Evolutionary conservation across 305 asterid genomes (phyloP), one percentile per base, ranked within the genome.

Genomic region (Solanum hybrid): DNA sequence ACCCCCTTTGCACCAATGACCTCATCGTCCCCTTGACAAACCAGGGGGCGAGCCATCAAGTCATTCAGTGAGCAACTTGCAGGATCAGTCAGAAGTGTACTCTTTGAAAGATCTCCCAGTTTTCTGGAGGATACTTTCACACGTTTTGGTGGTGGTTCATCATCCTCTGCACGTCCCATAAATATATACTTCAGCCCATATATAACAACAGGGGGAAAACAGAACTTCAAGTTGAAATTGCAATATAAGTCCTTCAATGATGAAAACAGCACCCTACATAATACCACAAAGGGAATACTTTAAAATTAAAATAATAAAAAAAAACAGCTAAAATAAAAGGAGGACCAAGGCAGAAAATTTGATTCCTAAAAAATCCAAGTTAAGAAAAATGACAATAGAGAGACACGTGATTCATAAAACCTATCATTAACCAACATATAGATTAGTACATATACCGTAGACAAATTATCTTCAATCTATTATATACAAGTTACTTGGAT

Each of bases 1-100:
- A 92, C 91, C 77, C 92, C 91, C 88, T 90, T 92, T 31, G 88
- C 40, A 90, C 93, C 92, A 89, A 92, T 88, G 32, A 91, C 90
- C 78, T 90, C 93, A 64, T 89, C 87, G 38, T 89, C 90, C 76
- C 90, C 91, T 88, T 87, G 91, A 72, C 79, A 87, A 87, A 75
- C 86, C 82, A 73, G 71, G 77, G 94, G 93, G 86, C 93, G 94
- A 91, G 97, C 98, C 99, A 96, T 96, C 26, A 93, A 89, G 86
- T 91, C 93, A 71, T 94, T 89, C 91, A 91, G 88, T 35, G 92
- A 90, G 90, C 89, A 60, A 79, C 88, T 87, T 84, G 87, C 91
- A 77, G 77, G 87, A 75, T 90, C 93, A 81, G 46, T 89, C 38
- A 75, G 87, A 46, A 88, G 89, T 38, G 87, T 73, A 69, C 76